A percentile compares a stretch with the other conserved stretches of the same genome.
Evolutionary conservation across 148 eudicot genomes (phyloP).

Genomic region (Camellia japonica): DNA sequence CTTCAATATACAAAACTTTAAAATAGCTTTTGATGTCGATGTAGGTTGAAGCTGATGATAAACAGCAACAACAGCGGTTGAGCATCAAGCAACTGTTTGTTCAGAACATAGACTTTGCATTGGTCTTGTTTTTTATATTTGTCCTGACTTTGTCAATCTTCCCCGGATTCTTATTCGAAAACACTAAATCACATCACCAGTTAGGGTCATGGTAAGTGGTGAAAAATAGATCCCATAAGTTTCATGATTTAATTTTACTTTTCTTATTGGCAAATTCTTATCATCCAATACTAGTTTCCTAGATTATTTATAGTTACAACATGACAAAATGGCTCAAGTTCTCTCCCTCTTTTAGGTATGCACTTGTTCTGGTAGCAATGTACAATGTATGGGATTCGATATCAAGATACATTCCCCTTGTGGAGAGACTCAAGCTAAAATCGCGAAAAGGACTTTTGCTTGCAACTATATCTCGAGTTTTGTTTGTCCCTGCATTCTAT

Average conservation of each 20-base stretch:
- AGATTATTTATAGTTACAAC: too few species aligned
- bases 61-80: conserved; percentile 24
- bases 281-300: too few species aligned
- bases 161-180: conserved; percentile 73
- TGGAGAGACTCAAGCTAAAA: conserved; percentile 35
- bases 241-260: too few species aligned
- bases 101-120: conserved; percentile 55
- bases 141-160: conserved; percentile 68
- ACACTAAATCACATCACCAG: conserved; percentile 60
- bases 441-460: conserved; percentile 46
- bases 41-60: conserved; percentile 30
- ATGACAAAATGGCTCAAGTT: too few species aligned
- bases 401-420: conserved; percentile 54
- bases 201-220: conserved; percentile 60
- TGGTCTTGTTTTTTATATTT: conserved; percentile 57
- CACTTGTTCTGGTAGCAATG: conserved; percentile 66
- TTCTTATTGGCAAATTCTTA: too few species aligned
- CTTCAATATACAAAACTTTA: background rate
- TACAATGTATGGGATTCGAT: conserved; percentile 60
- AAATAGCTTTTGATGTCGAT: background rate
- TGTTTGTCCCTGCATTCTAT: conserved; percentile 61
- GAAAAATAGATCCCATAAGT: too few species aligned
- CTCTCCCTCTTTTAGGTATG: conserved; percentile 37
- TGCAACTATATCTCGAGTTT: conserved; percentile 43
- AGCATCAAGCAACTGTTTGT: conserved; percentile 45